Evolutionary conservation across 2,329 filamentous ascomycete species (phyloP), one percentile per base, ranked within the genome.

Genomic region (Fusarium sp.): DNA sequence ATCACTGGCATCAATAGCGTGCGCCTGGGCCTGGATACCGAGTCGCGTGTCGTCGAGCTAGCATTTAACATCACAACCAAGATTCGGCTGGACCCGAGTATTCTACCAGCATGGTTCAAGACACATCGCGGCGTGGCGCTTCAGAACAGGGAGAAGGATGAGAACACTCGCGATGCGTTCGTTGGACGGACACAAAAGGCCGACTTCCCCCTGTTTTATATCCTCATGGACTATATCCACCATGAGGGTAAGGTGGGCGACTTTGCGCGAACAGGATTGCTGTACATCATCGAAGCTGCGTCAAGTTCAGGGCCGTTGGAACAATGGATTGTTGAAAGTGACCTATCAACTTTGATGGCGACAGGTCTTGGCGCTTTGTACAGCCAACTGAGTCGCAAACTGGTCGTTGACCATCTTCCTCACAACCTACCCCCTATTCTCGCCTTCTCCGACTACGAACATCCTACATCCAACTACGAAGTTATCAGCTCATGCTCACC

Each of bases 31-130:
- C 87, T 91, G 58, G 93, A 97, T 64, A 95, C 93, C 15, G 95
- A 98, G 81, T 92, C 92, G 14, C 91, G 94, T 65, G 91, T 98
- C 52, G 93, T 98, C 56, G 95, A 99, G 83, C 85, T 99, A 62
- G 89, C 97, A 47, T 99, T 99, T 83, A 97, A 95, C 70, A 95
- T 99, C 74, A 94, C 96, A 25, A 97, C 96, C 74, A 98, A 98
- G 86, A 97, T 99, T 75, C 89, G 96, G 49, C 85, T 98, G 68
- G 92, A 97, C 75, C 95, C 96, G 8, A 89, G 91, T 65, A 95
- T 98, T 60, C 84, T 99, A 50, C 89, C 93, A 3, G 93, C 94
- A 20, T 99, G 96, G 96, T 99, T 99, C 83, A 93, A 92, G 72
- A 89, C 90, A 12, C 79, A 81, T 55, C 70, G 78, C 18, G 74